Percentiles rank a stretch among this genome's conserved stretches.
phyloP scores from a whole-genome alignment of 768 basidiomycete genomes.

The Tephrocybe sp. region DNA sequence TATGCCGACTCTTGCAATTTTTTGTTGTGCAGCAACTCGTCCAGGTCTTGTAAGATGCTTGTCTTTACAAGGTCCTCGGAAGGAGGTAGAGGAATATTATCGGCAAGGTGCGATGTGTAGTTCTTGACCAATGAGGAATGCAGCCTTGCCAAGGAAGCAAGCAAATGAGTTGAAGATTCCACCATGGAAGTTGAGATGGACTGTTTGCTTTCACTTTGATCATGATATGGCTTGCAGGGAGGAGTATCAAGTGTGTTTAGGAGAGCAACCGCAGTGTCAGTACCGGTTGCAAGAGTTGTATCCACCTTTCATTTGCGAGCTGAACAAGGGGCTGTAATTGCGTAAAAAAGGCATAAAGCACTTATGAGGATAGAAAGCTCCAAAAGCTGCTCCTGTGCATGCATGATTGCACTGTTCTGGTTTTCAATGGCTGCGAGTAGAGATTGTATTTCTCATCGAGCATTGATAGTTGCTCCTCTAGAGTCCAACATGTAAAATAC shows the following conservation, averaged over 20 bases:
- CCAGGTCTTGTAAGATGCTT: background rate
- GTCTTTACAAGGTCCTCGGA: slow-evolving; percentile 5
- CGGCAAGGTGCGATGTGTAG: background rate
- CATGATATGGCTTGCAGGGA: background rate
- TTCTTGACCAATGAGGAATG: slow-evolving; percentile 11
- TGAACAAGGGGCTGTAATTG: background rate
- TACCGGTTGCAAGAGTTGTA: slow-evolving; percentile 11
- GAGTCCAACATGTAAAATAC: background rate
- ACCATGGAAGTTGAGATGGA: background rate
- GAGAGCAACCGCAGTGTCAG: slow-evolving; percentile 11
- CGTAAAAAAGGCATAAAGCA: background rate
- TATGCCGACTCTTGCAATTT: slow-evolving; percentile 16
- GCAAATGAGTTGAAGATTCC: background rate
- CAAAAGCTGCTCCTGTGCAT: slow-evolving; percentile 23
- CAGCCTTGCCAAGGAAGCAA: slow-evolving; percentile 9
- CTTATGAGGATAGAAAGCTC: slow-evolving; percentile 30
- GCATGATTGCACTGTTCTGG: slow-evolving; percentile 18
- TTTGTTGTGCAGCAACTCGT: background rate
- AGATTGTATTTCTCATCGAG: slow-evolving; percentile 22
- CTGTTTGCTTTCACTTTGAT: background rate
- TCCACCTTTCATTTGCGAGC: slow-evolving; percentile 12
- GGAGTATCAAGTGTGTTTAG: slow-evolving; percentile 9
- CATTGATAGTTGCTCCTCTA: slow-evolving; percentile 25
- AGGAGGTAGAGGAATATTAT: background rate
- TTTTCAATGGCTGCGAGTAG: slow-evolving; percentile 24